Evolutionary conservation across 192 early-diverging fungal genomes (phyloP), one percentile per base, ranked within the genome.

Genomic region (Gaertneriomyces sp.): DNA sequence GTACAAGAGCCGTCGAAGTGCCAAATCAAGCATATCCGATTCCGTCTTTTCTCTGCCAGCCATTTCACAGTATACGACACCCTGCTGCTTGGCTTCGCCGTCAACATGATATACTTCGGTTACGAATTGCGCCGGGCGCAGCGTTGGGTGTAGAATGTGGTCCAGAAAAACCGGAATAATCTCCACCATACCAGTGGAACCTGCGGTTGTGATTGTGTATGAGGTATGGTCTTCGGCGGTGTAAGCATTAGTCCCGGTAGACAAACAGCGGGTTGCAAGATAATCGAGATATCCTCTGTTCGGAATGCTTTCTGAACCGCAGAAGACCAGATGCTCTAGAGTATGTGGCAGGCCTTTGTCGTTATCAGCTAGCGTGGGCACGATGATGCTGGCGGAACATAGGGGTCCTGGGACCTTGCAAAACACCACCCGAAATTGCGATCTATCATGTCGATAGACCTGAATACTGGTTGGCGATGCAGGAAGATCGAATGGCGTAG

Each of bases 241-340:
- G 60, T 78, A 85, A 4, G 81, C 82, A 52, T 94, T 92, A 7
- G 89, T 90, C n/a, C 88, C 91, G 0, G 72, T 83, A 4, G 86
- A 83, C n/a, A 90, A 73, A 66, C 85, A 89, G 53, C 90, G 80
- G 58, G 76, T 85, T 11, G 90, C 90, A 3, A 84, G 53, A 54
- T 78, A 78, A 61, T 93, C 90, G 6, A 94, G 81, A 51, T 84
- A 91, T 8, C 91, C 90, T 54, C 86, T 81, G 58, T 85, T 60
- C 16, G 84, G 84, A 45, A 75, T 84, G 60, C 74, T 71, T 71
- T 78, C 64, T 8, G 91, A 93, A 12, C 92, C 92, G 63, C 88
- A 90, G 55, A 94, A 94, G 0, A 93, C 73, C 63, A 94, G 79
- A 81, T 87, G 83, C 65, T 93, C 92, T 5, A 94, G 82, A 0